These are phyloP conservation scores for Trichophyton verrucosum DNA, from an alignment of 2,329 filamentous ascomycete genomes.

Conservation along the genomic window DNA sequence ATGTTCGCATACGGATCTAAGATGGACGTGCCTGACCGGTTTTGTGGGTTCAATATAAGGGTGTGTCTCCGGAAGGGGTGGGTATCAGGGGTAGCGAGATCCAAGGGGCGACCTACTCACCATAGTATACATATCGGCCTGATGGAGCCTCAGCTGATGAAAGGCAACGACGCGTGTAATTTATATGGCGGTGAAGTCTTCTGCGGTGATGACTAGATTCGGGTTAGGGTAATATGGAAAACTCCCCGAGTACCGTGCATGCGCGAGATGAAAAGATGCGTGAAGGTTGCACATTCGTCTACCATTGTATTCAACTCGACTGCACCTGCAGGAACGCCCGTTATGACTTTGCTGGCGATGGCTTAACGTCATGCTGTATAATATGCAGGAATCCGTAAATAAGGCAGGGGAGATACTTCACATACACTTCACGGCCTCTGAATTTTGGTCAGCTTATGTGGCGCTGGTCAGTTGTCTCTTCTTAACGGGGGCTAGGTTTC, in stretches of 20 bases:
- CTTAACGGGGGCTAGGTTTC: background rate
- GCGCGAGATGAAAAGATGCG: background rate
- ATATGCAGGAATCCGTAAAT: background rate
- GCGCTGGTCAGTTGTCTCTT: background rate
- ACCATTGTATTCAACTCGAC: background rate
- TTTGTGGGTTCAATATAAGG: background rate
- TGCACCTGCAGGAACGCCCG: conserved; percentile 1
- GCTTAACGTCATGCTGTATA: background rate
- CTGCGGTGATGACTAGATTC: background rate
- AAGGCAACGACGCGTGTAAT: background rate
- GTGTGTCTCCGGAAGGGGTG: background rate
- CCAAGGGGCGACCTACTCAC: background rate
- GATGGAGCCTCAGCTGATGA: background rate
- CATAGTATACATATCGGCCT: background rate
- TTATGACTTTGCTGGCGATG: background rate
- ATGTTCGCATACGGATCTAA: background rate
- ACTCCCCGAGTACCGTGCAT: background rate
- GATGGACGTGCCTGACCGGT: background rate
- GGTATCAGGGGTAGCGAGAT: background rate
- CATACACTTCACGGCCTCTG: background rate
- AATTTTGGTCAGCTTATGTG: background rate
- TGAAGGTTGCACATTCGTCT: background rate
- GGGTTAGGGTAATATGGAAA: background rate
- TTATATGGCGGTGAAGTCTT: background rate
- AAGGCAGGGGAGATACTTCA: background rate